These are phyloP conservation scores for Theobroma grandiflorum DNA, from an alignment of 441 rosid genomes.

Conservation along the genomic window DNA sequence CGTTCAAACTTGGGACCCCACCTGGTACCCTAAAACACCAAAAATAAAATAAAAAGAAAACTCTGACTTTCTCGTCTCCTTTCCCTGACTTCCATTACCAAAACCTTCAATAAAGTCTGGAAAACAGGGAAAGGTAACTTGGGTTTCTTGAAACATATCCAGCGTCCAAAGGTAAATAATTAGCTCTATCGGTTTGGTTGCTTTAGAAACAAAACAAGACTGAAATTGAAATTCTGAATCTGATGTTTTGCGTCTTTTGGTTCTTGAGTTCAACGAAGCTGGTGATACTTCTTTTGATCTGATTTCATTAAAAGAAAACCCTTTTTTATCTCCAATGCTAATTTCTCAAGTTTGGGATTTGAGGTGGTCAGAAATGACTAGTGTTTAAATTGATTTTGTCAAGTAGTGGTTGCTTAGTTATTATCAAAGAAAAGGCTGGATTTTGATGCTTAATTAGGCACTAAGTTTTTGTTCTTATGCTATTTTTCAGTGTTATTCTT, in stretches of 20 bases:
- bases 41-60: not conserved
- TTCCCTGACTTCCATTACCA: not conserved
- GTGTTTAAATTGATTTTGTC: slow-evolving; percentile 13
- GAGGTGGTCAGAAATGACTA: not conserved
- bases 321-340: not conserved
- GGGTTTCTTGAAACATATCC: slow-evolving; percentile 16
- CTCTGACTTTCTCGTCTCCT: not conserved
- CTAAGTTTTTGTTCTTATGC: slow-evolving; percentile 1
- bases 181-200: not conserved
- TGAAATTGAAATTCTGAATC: not conserved
- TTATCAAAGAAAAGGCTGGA: not conserved
- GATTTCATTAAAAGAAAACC: not conserved
- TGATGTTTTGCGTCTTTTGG: not conserved
- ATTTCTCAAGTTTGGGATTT: not conserved
- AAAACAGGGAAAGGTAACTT: not conserved
- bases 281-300: not conserved
- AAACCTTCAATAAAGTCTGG: not conserved
- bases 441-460: slow-evolving; percentile 10
- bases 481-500: not conserved
- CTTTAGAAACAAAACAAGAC: not conserved
- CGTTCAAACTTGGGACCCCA: not conserved
- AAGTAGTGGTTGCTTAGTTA: not conserved
- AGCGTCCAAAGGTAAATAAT: not conserved
- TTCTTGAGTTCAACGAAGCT: not conserved
- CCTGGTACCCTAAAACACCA: not conserved